Conservation (phyloP, 441 rosid species). For the Euphorbia schlechtendalii region DNA sequence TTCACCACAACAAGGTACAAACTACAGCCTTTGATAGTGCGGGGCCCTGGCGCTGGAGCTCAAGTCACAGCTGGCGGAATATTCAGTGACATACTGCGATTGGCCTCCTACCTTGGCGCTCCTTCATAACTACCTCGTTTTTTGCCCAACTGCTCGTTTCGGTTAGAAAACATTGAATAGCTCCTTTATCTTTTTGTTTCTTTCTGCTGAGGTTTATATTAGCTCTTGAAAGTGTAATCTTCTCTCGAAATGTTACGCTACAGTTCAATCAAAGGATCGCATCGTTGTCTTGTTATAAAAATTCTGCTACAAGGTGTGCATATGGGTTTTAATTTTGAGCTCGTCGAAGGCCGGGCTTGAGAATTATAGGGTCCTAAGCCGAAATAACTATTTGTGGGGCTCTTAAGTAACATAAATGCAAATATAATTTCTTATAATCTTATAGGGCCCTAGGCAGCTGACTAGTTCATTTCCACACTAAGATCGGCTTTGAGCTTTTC, state of each 20-base stretch:
- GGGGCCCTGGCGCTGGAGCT: constrained; percentile 99
- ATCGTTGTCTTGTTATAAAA: background rate
- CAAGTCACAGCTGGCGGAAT: constrained; percentile 99
- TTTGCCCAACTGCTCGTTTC: background rate
- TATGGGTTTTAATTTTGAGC: no score
- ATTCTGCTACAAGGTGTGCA: no score
- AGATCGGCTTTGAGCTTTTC: no score
- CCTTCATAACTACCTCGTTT: constrained; percentile 64
- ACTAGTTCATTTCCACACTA: no score
- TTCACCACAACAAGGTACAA: constrained; percentile 87
- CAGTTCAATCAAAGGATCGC: background rate
- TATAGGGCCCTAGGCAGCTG: no score
- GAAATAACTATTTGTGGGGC: no score
- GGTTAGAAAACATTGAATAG: background rate
- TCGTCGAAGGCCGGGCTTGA: no score
- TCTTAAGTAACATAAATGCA: no score
- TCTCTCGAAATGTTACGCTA: background rate
- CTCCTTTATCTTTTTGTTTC: no score
- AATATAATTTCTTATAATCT: no score
- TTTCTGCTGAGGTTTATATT: background rate
- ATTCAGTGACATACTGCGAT: constrained; percentile 81
- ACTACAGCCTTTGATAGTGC: constrained; percentile 83
- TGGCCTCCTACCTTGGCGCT: constrained; percentile 95
- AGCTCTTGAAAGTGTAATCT: background rate
- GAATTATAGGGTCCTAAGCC: no score